phyloP scores from a whole-genome alignment of 106 monocot genomes.

The Gastrodia elata region DNA sequence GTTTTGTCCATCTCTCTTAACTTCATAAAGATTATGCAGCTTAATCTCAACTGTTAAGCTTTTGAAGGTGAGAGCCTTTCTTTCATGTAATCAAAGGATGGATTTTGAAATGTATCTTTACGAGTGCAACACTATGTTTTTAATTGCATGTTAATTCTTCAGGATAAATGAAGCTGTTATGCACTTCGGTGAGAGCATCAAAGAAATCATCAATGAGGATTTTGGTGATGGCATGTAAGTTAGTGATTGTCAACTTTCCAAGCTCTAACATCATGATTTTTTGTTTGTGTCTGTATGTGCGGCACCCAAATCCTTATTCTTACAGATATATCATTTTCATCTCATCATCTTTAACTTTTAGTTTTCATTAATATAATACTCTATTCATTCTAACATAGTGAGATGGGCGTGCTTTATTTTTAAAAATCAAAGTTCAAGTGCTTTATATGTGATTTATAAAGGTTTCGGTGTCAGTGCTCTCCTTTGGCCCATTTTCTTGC shows the following conservation, averaged over 20 bases:
- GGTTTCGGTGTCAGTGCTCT: too few species aligned
- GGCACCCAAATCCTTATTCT: too few species aligned
- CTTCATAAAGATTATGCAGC: neutral
- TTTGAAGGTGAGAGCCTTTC: neutral
- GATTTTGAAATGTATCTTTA: neutral
- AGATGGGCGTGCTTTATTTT: too few species aligned
- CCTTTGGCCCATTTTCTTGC: neutral
- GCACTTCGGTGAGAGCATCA: slow-evolving; percentile 97
- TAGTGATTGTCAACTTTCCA: neutral
- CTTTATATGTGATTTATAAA: too few species aligned
- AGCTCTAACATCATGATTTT: neutral
- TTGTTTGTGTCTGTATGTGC: neutral
- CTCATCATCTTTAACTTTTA: too few species aligned
- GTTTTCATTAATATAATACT: too few species aligned
- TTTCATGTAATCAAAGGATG: neutral
- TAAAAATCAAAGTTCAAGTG: too few species aligned
- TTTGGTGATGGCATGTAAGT: slow-evolving; percentile 98
- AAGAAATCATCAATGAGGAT: slow-evolving; percentile 90
- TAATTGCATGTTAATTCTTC: slow-evolving; percentile 6
- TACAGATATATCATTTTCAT: too few species aligned
- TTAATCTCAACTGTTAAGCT: too few species aligned
- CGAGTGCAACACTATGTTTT: neutral
- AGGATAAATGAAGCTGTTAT: slow-evolving; percentile 86
- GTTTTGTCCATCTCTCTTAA: neutral
- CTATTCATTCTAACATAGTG: too few species aligned